A percentile compares a stretch with the other conserved stretches of the same genome.
phyloP scores from a whole-genome alignment of 208 protist genomes.

The Trypanosoma rangeli region DNA sequence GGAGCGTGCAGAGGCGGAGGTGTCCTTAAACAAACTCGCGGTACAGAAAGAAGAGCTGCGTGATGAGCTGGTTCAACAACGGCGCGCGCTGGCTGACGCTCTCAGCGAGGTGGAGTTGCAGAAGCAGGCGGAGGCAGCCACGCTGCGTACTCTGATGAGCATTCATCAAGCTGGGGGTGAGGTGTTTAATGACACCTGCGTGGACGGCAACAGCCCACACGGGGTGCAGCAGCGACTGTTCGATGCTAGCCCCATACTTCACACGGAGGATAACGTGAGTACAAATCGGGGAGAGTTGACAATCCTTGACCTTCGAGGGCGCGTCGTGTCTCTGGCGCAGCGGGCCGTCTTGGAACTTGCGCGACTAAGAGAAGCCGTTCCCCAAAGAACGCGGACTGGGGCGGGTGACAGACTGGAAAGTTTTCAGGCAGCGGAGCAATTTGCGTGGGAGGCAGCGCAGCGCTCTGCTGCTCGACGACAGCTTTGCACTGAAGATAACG shows the following conservation, averaged over 20 bases:
- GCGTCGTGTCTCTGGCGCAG: slow-evolving; percentile 34
- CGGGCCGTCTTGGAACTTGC: slow-evolving; percentile 34
- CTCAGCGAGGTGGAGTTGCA: slow-evolving; percentile 25
- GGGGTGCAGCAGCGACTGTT: slow-evolving; percentile 23
- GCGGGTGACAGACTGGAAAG: slow-evolving; percentile 7
- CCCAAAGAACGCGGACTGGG: not conserved
- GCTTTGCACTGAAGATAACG: not conserved
- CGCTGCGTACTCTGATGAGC: slow-evolving; percentile 30
- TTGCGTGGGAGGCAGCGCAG: slow-evolving; percentile 28
- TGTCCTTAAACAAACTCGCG: slow-evolving; percentile 14
- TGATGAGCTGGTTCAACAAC: slow-evolving; percentile 1
- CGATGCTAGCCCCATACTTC: slow-evolving; percentile 9
- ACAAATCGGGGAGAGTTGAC: slow-evolving; percentile 5
- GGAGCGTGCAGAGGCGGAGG: slow-evolving; percentile 28
- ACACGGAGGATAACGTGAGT: not conserved
- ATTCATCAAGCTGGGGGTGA: slow-evolving; percentile 19
- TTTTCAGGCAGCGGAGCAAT: slow-evolving; percentile 27
- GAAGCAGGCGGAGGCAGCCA: slow-evolving; percentile 22
- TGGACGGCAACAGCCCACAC: slow-evolving; percentile 1
- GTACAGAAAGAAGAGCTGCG: slow-evolving; percentile 15
- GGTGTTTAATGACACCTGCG: not conserved
- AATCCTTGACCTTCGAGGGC: slow-evolving; percentile 21
- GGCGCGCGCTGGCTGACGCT: slow-evolving; percentile 21
- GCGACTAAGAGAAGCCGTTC: slow-evolving; percentile 17
- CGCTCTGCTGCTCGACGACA: slow-evolving; percentile 21